Base-by-base conservation (phyloP, 2,329 filamentous ascomycete species). In the Aureobasidium sp. region DNA sequence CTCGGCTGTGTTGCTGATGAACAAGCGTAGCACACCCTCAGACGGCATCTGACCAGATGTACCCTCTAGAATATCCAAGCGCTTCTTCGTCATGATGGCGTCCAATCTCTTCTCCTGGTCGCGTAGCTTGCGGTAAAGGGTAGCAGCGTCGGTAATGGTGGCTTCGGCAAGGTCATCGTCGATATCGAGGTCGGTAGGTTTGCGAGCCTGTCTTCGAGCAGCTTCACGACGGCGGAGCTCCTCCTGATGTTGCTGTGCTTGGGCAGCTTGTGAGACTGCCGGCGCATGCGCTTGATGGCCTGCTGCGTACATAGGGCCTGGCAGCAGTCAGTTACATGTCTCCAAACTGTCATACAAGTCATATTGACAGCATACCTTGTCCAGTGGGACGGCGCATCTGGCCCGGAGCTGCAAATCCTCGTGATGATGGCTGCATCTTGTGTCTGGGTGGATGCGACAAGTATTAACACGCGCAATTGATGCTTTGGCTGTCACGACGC, bases 1-100 rank as follows among this genome's bases (percentile, higher is more conserved):
- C 74, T 97, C 91, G 37, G 88, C 91, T 1, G 92, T 96, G 75
- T 99, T 99, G 70, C 87, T 92, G 70, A 99, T 87, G 92, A 92
- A 97, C 66, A 99, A 84, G 65, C 93, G 88, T 75, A 99, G 81
- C 2, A 91, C 96, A 71, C 88, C 89, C 74, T 87, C 88, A 1
- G 47, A 47, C 1, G 53, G 53, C 47, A 63, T 52, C 36, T 63
- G 59, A 2, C 57, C 57, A 24, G 57, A 60, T 5, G 57, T 60
- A 65, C 87, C 87, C 72, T 97, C 93, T 66, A 90, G 84, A 65
- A 97, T 87, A 72, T 99, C 94, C 65, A 99, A 78, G 65, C 92
- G 84, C 79, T 99, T 99, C 71, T 93, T 87, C 74, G 94, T 92
- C 82, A 97, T 95, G 20, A 90, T 89, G 44, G 93, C 90, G 78